Evolutionary conservation across 2,329 filamentous ascomycete genomes (phyloP).

Genomic region (Penicillium sp.): DNA sequence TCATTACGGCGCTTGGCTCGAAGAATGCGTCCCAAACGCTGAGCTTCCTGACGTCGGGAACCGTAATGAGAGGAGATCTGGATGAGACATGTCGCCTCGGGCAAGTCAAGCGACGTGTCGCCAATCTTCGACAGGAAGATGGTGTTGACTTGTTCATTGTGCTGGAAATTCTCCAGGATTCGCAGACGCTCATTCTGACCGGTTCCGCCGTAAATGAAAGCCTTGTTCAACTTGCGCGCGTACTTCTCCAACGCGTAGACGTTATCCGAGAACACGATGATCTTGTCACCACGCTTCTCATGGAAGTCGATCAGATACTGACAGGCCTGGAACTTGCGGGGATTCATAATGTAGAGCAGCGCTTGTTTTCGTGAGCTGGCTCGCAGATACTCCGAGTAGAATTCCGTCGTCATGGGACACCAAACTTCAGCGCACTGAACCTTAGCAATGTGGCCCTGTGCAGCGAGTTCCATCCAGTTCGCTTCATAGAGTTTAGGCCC

Average conservation of each 20-base stretch:
- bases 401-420: constrained; percentile 98
- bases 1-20: constrained; percentile 93
- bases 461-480: constrained; percentile 98
- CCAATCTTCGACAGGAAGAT: constrained; percentile 97
- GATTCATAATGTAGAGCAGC: constrained; percentile 93
- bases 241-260: constrained; percentile 87
- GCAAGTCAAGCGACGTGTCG: constrained; percentile 93
- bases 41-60: constrained; percentile 91
- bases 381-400: constrained; percentile 87
- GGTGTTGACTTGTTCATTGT: constrained; percentile 83
- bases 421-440: constrained; percentile 98
- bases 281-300: constrained; percentile 88
- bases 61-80: constrained; percentile 98
- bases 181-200: constrained; percentile 76
- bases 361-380: constrained; percentile 61
- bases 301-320: constrained; percentile 99
- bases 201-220: constrained; percentile 87
- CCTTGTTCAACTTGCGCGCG: constrained; percentile 74
- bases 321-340: constrained; percentile 91
- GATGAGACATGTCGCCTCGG: constrained; percentile 92
- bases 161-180: constrained; percentile 90
- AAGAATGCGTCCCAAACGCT: constrained; percentile 85
- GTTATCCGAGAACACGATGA: constrained; percentile 97
- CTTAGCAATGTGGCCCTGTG: constrained; percentile 92
- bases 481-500: constrained; percentile 96